Base-by-base conservation (phyloP, 1,139 yeast species). In the Zygosaccharomyces sapae region DNA sequence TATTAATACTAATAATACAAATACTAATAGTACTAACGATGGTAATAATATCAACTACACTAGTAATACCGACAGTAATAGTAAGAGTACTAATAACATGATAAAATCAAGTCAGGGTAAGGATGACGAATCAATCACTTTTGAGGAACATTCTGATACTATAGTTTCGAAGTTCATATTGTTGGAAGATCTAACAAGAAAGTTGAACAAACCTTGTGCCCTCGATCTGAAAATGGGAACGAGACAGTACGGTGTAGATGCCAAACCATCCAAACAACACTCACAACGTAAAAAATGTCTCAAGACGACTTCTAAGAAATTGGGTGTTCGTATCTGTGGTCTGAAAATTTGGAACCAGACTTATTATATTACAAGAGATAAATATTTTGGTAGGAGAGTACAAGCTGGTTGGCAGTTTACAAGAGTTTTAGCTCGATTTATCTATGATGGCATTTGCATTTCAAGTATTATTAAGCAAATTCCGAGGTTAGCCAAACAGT, bases 211-310 rank as follows among this genome's bases (percentile, higher is more conserved):
- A 51, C 97, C 98, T 0, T 89, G 97, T 64, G 97, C 92, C 1
- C 71, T 94, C 50, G 99, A 94, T 67, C 74, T 94, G 56, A 94
- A 94, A 65, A 92, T 94, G 97, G 99, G 99, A 1, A 90, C 99
- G 0, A 75, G 99, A 46, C 99, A 94, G 67, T 92, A 92, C 59
- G 98, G 99, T n/a, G 84, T 90, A 12, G 96, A 88, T 56, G 97
- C 97, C 0, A 74, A 75, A 7, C 67, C 70, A 10, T 72, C 80
- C 46, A 94, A 94, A 67, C 87, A 83, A 62, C 66, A 70, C 46
- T 86, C 96, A 0, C 98, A 94, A 67, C 71, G 89, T 35, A 75
- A 75, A 50, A 94, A 94, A 66, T 94, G 98, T 67, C 70, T 76
- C 5, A 69, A 73, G 47, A 92, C 97, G 0, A 90, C 98, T 0